Evolutionary conservation across 768 basidiomycete genomes (phyloP).

Genomic region (Galerina marginata): DNA sequence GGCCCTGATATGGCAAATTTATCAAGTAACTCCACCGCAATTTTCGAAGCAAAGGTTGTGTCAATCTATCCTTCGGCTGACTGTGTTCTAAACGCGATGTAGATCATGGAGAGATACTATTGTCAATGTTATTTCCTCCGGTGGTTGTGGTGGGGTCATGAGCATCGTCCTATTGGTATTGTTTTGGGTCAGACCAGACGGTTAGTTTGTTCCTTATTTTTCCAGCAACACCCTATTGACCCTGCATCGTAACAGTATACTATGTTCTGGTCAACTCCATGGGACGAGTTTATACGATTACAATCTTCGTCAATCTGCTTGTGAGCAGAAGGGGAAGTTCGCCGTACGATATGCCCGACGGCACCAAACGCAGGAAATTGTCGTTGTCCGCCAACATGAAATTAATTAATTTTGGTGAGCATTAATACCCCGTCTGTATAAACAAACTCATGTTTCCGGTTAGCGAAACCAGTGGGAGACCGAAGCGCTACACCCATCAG

Average conservation of each 20-base stretch:
- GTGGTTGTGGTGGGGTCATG: conserved; percentile 26
- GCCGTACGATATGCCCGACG: conserved; percentile 17
- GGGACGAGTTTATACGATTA: conserved; percentile 28
- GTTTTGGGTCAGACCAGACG: conserved; percentile 24
- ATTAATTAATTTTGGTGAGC: conserved; percentile 20
- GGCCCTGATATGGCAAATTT: conserved; percentile 24
- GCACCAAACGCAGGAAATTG: conserved; percentile 12
- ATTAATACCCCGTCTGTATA: not conserved
- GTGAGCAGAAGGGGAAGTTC: conserved; percentile 26
- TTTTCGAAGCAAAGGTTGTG: conserved; percentile 22
- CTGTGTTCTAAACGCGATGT: not conserved
- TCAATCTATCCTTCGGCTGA: not conserved
- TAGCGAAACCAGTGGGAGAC: conserved; percentile 1
- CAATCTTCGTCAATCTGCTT: conserved; percentile 29
- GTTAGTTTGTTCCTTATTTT: conserved; percentile 7
- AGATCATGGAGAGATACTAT: conserved; percentile 23
- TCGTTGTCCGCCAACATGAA: conserved; percentile 19
- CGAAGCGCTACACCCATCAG: not conserved
- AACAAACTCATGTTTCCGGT: not conserved
- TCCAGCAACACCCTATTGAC: not conserved
- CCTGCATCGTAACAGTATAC: conserved; percentile 18
- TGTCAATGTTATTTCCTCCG: conserved; percentile 28
- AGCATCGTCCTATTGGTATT: conserved; percentile 20
- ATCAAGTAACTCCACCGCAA: conserved; percentile 18
- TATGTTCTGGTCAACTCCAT: conserved; percentile 24